These are phyloP conservation scores for Rhizophagus sp. DNA, from an alignment of 192 early-diverging fungal genomes.

Conservation along the genomic window DNA sequence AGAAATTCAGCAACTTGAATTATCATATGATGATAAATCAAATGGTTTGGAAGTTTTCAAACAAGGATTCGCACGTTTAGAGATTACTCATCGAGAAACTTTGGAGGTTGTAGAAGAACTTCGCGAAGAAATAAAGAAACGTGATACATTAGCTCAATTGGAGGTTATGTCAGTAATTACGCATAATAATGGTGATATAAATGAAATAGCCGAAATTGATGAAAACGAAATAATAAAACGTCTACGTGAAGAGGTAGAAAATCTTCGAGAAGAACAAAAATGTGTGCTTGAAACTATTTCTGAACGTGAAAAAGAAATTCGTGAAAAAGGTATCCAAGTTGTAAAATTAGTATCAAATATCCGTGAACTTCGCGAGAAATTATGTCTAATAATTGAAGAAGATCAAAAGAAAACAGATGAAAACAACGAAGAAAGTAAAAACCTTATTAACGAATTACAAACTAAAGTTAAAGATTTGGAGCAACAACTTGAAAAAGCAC, in stretches of 20 bases:
- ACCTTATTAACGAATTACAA: not conserved
- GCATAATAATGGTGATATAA: not conserved
- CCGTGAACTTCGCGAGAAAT: not conserved
- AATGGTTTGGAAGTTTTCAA: constrained; percentile 14
- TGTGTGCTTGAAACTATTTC: not conserved
- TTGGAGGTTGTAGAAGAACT: constrained; percentile 26
- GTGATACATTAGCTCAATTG: constrained; percentile 16
- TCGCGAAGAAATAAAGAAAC: constrained; percentile 23
- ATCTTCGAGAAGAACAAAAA: not conserved
- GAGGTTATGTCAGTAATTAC: constrained; percentile 3
- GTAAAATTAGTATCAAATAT: not conserved
- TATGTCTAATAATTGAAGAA: not conserved
- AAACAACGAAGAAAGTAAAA: not conserved
- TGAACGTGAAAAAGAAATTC: not conserved
- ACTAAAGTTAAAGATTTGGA: not conserved
- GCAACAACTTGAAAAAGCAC: not conserved
- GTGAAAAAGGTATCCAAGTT: not conserved
- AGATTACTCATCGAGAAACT: constrained; percentile 23
- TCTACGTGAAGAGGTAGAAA: not conserved
- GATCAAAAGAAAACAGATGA: not conserved
- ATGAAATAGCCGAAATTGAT: constrained; percentile 10
- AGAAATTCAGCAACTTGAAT: constrained; percentile 21
- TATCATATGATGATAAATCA: constrained; percentile 9
- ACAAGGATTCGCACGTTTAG: constrained; percentile 19
- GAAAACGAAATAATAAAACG: constrained; percentile 1